These are phyloP conservation scores for Colletotrichum karsti DNA, from an alignment of 2,329 filamentous ascomycete genomes.

Conservation along the genomic window DNA sequence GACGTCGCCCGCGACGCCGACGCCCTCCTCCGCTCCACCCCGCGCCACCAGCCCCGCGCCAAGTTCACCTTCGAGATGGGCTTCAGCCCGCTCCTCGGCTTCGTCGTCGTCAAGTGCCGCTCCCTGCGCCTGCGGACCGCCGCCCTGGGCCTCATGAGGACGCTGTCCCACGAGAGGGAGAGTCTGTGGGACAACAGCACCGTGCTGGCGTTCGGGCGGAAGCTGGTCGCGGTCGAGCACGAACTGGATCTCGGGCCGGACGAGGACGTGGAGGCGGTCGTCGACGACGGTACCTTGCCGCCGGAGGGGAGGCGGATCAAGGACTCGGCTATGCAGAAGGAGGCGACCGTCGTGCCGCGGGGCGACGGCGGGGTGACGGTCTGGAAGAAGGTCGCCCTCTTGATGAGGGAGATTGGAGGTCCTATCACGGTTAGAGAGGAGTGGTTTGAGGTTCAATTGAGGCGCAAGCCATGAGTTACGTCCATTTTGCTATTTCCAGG, in stretches of 20 bases:
- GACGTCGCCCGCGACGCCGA: slow-evolving; percentile 33
- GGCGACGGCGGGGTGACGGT: neutral
- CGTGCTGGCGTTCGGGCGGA: slow-evolving; percentile 40
- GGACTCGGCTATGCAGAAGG: slow-evolving; percentile 28
- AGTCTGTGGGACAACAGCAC: slow-evolving; percentile 45
- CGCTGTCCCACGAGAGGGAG: slow-evolving; percentile 40
- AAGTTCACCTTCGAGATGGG: slow-evolving; percentile 53
- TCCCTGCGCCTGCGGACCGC: slow-evolving; percentile 42
- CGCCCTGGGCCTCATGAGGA: slow-evolving; percentile 42
- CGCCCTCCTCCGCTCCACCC: neutral
- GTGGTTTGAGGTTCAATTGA: slow-evolving; percentile 1
- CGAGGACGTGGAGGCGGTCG: slow-evolving; percentile 25
- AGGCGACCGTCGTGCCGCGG: neutral
- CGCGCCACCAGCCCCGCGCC: neutral
- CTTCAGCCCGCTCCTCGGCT: slow-evolving; percentile 46
- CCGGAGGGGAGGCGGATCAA: slow-evolving; percentile 37
- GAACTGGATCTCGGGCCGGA: slow-evolving; percentile 36
- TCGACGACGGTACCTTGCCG: slow-evolving; percentile 33
- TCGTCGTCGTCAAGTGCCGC: slow-evolving; percentile 48
- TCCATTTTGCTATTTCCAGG: neutral
- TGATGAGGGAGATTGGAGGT: slow-evolving; percentile 9
- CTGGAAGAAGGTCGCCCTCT: slow-evolving; percentile 6
- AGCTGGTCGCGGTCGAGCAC: slow-evolving; percentile 49
- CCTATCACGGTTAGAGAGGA: slow-evolving; percentile 6
- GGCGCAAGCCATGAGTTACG: slow-evolving; percentile 6